Conservation (phyloP, 2,329 filamentous ascomycete genomes). For the Emergomyces africanus region DNA sequence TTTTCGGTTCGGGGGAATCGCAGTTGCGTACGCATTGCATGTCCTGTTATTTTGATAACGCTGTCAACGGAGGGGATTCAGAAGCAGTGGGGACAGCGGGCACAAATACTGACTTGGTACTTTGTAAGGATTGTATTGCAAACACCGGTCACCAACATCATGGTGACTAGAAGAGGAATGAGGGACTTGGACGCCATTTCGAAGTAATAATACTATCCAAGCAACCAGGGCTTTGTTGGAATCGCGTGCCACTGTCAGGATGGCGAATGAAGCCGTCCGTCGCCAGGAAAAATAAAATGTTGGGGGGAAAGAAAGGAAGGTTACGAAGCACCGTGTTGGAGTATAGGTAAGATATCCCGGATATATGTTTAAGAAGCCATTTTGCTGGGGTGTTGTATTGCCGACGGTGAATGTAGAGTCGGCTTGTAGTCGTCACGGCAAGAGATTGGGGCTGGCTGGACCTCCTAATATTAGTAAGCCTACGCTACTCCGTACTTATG, state of each 20-base stretch:
- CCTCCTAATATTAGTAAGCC: no score
- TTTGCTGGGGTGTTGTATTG: background rate
- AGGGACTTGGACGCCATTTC: conserved; percentile 58
- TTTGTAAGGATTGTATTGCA: conserved; percentile 97
- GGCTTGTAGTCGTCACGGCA: background rate
- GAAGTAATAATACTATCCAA: background rate
- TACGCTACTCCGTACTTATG: no score
- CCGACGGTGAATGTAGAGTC: background rate
- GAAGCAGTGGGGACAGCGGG: background rate
- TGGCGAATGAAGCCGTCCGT: background rate
- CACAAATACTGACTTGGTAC: conserved; percentile 59
- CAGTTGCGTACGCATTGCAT: conserved; percentile 96
- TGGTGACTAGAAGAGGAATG: conserved; percentile 75
- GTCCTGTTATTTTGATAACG: conserved; percentile 40
- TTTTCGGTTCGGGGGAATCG: conserved; percentile 52
- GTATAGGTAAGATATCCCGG: background rate
- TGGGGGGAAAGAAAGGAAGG: background rate
- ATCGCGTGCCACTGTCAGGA: background rate
- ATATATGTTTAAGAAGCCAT: background rate
- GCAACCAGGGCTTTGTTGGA: background rate
- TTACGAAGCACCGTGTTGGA: background rate
- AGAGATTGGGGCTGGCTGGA: no score
- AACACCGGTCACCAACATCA: conserved; percentile 94
- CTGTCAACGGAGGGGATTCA: background rate
- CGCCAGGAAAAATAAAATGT: background rate